Conservation (phyloP, 306 rosid species). For the Lathyrus aphaca region DNA sequence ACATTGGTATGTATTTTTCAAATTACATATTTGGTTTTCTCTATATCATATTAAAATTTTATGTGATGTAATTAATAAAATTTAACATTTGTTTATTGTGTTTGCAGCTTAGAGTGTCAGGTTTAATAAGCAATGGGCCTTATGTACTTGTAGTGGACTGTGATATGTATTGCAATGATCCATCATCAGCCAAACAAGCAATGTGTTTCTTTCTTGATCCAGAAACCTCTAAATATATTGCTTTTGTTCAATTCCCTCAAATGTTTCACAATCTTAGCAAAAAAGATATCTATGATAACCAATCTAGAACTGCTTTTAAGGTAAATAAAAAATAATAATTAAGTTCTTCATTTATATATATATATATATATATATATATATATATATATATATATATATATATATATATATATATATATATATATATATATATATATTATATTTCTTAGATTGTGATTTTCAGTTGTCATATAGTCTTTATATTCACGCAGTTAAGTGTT, state of each 20-base stretch:
- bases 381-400: too few relatives aligned
- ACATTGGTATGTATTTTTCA: conserved; percentile 35
- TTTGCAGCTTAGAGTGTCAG: conserved; percentile 63
- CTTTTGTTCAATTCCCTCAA: conserved; percentile 63
- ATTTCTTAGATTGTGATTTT: too few relatives aligned
- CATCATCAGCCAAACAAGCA: conserved; percentile 69
- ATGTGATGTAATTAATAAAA: neutral
- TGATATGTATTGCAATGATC: conserved; percentile 72
- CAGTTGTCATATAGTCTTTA: too few relatives aligned
- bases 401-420: too few relatives aligned
- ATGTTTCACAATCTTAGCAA: conserved; percentile 55
- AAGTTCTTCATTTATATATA: too few relatives aligned
- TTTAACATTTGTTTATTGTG: neutral
- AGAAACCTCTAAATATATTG: conserved; percentile 33
- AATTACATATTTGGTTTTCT: neutral
- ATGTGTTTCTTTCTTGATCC: conserved; percentile 78
- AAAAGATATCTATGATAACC: conserved; percentile 56
- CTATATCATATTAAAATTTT: neutral
- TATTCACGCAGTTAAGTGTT: too few relatives aligned
- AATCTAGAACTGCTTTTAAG: conserved; percentile 48
- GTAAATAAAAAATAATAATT: too few relatives aligned
- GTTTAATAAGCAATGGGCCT: conserved; percentile 61
- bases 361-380: too few relatives aligned
- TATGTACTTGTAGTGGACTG: conserved; percentile 62
- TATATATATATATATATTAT: too few relatives aligned